These are phyloP conservation scores for Rosellinia necatrix DNA, from an alignment of 2,329 filamentous ascomycete species.

Conservation along the genomic window DNA sequence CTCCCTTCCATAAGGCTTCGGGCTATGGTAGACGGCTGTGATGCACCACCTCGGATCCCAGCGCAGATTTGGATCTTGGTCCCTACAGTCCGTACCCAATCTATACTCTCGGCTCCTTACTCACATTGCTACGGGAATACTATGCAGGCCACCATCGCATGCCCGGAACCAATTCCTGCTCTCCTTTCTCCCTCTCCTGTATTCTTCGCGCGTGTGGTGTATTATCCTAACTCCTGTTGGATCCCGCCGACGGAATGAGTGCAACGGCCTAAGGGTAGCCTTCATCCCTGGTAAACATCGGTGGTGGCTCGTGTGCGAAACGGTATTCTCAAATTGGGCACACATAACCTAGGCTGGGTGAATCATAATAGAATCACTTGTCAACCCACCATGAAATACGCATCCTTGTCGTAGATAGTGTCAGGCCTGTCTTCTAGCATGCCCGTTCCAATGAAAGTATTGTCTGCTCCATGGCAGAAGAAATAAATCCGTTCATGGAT, in stretches of 20 bases:
- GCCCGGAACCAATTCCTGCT: slow-evolving; percentile 7
- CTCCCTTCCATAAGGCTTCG: background rate
- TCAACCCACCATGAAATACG: slow-evolving; percentile 28
- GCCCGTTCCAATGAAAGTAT: background rate
- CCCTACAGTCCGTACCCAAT: slow-evolving; percentile 3
- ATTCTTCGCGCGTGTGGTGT: slow-evolving; percentile 13
- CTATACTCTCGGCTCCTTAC: slow-evolving; percentile 5
- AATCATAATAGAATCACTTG: slow-evolving; percentile 31
- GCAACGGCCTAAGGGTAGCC: slow-evolving; percentile 11
- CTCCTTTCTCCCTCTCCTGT: slow-evolving; percentile 20
- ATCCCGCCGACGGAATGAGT: slow-evolving; percentile 9
- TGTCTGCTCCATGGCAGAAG: background rate
- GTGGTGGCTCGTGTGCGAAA: slow-evolving; percentile 16
- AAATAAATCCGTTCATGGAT: too few species aligned
- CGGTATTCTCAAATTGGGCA: slow-evolving; percentile 19
- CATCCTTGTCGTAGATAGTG: slow-evolving; percentile 21
- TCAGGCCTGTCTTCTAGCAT: slow-evolving; percentile 16
- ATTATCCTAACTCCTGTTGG: slow-evolving; percentile 14
- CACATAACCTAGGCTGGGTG: slow-evolving; percentile 11
- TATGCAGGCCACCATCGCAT: slow-evolving; percentile 5
- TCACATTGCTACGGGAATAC: slow-evolving; percentile 17
- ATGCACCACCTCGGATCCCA: background rate
- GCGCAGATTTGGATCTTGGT: slow-evolving; percentile 2
- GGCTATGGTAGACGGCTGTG: background rate
- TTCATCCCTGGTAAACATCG: slow-evolving; percentile 8